phyloP scores from a whole-genome alignment of 139 green algal genomes.

The Coelastrella sp. region DNA sequence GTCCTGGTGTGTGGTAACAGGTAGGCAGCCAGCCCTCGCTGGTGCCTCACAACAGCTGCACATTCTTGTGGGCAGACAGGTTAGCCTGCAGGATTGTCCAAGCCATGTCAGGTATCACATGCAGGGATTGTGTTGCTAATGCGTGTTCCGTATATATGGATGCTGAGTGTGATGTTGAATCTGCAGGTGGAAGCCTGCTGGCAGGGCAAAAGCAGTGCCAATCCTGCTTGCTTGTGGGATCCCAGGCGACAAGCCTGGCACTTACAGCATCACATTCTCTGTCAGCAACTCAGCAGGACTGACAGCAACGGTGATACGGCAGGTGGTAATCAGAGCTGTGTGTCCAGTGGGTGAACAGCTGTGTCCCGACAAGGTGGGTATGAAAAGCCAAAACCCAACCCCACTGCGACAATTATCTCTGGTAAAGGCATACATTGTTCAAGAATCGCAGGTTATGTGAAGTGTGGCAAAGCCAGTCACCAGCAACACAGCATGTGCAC shows the following conservation, averaged over 20 bases:
- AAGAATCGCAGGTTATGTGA: no score
- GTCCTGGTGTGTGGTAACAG: constrained; percentile 51
- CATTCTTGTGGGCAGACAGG: neutral
- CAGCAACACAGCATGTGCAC: no score
- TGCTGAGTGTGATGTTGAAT: no score
- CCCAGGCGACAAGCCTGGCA: neutral
- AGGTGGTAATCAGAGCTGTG: constrained; percentile 16
- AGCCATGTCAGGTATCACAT: no score
- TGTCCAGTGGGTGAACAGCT: constrained; percentile 54
- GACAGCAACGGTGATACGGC: neutral
- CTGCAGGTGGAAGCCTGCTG: neutral
- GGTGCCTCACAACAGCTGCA: no score
- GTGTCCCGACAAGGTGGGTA: constrained; percentile 32
- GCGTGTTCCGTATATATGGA: no score
- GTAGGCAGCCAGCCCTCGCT: neutral
- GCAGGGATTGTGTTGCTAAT: no score
- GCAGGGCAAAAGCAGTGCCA: constrained; percentile 19
- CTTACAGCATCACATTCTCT: constrained; percentile 35
- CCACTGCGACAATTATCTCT: no score
- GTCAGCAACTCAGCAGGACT: constrained; percentile 46
- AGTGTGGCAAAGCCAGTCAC: no score
- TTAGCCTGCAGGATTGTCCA: neutral
- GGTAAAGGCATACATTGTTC: no score
- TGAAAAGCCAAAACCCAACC: no score
- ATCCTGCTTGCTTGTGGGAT: constrained; percentile 49